Conservation (phyloP, 768 basidiomycete genomes). For the Arthromyces matolae region DNA sequence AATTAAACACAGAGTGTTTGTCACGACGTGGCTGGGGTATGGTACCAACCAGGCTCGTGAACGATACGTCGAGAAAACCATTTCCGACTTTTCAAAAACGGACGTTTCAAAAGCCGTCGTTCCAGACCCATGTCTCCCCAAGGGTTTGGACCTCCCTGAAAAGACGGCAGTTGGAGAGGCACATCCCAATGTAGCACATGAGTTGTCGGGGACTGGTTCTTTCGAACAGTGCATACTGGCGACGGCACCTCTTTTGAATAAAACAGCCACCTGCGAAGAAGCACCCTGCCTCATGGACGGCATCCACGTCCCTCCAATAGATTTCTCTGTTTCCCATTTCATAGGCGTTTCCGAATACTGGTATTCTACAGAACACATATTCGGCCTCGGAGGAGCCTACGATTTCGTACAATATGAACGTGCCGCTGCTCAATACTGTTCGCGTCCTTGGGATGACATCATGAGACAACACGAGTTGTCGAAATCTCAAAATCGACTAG, state of each 20-base stretch:
- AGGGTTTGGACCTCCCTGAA: slow-evolving; percentile 61
- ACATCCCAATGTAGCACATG: slow-evolving; percentile 52
- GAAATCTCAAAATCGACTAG: slow-evolving; percentile 42
- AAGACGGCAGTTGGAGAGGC: slow-evolving; percentile 42
- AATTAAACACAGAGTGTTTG: slow-evolving; percentile 90
- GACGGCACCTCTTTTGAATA: slow-evolving; percentile 80
- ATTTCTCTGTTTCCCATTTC: slow-evolving; percentile 90
- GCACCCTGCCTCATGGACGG: slow-evolving; percentile 92
- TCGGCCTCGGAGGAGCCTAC: slow-evolving; percentile 91
- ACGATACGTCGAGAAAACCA: slow-evolving; percentile 74
- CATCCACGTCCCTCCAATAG: slow-evolving; percentile 88
- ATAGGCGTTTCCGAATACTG: slow-evolving; percentile 99
- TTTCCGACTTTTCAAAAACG: slow-evolving; percentile 46
- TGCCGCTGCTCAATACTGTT: slow-evolving; percentile 84
- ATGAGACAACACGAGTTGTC: slow-evolving; percentile 61
- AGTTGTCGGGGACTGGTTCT: slow-evolving; percentile 81
- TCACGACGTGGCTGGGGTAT: slow-evolving; percentile 98
- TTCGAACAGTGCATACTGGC: slow-evolving; percentile 78
- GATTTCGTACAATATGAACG: slow-evolving; percentile 96
- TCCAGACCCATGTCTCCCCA: slow-evolving; percentile 89
- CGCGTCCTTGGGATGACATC: slow-evolving; percentile 74
- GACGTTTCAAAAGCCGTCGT: slow-evolving; percentile 38
- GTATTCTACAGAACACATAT: slow-evolving; percentile 98
- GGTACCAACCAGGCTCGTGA: slow-evolving; percentile 97
- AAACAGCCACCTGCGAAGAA: slow-evolving; percentile 76